Evolutionary conservation across 345 rosid species (phyloP).

Genomic region (Erodium maritimum): DNA sequence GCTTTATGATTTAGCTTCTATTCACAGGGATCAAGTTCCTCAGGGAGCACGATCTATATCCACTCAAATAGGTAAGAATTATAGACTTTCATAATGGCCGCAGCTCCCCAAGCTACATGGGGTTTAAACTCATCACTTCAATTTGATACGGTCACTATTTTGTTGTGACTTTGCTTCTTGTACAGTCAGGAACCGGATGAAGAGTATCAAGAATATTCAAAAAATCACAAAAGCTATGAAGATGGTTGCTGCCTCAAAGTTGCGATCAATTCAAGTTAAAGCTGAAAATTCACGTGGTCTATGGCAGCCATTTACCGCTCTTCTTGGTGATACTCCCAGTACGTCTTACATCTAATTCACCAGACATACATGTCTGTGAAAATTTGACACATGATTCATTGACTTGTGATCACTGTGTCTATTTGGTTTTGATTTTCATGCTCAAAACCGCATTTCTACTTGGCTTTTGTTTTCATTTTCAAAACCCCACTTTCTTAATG

Average conservation of each 20-base stretch:
- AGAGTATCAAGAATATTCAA: conserved; percentile 96
- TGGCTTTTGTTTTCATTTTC: too few species aligned
- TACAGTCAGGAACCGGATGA: conserved; percentile 90
- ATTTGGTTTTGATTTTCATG: too few species aligned
- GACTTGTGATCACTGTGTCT: neutral
- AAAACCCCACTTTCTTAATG: too few species aligned
- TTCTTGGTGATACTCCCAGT: conserved; percentile 64
- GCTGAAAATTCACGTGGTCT: conserved; percentile 97
- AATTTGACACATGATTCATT: neutral
- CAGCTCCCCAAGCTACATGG: neutral
- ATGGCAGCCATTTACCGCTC: conserved; percentile 91
- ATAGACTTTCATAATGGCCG: neutral
- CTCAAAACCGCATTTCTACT: too few species aligned
- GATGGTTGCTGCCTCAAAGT: conserved; percentile 99
- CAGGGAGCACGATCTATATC: conserved; percentile 69
- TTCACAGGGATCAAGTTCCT: conserved; percentile 68
- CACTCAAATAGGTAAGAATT: conserved; percentile 72
- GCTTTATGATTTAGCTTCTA: neutral
- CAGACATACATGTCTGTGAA: neutral
- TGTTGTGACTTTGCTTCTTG: conserved; percentile 16
- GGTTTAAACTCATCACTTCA: neutral
- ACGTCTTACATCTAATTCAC: conserved; percentile 11
- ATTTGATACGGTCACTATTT: conserved; percentile 1
- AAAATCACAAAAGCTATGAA: conserved; percentile 99
- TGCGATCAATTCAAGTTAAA: conserved; percentile 66